Conservation (phyloP, 139 green algal genomes). For the Picochlorum sp. region DNA sequence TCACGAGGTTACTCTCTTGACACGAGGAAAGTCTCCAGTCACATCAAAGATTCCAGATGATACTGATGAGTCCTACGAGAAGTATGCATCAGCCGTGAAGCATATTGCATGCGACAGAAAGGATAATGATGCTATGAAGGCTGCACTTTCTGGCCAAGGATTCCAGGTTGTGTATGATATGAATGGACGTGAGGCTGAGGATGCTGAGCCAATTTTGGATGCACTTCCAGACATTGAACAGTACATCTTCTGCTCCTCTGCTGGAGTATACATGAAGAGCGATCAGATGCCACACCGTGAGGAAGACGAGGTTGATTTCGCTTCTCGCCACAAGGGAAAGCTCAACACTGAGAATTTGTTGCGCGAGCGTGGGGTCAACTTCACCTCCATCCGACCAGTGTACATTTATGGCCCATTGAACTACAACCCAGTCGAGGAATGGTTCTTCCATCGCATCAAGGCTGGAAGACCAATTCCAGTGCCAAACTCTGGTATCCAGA, state of each 20-base stretch:
- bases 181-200: constrained; percentile 83
- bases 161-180: constrained; percentile 98
- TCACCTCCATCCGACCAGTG: constrained; percentile 81
- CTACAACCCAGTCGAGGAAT: constrained; percentile 97
- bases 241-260: constrained; percentile 86
- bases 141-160: constrained; percentile 45
- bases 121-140: constrained; percentile 58
- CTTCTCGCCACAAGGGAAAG: constrained; percentile 95
- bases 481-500: constrained; percentile 77
- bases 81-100: constrained; percentile 65
- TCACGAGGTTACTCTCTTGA: constrained; percentile 91
- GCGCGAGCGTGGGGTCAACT: constrained; percentile 63
- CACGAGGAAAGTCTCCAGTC: constrained; percentile 82
- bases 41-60: constrained; percentile 85
- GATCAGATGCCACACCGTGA: constrained; percentile 89
- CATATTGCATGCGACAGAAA: constrained; percentile 86
- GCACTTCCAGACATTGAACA: constrained; percentile 60
- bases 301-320: constrained; percentile 79
- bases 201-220: constrained; percentile 69
- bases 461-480: constrained; percentile 83
- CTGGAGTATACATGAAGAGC: constrained; percentile 93
- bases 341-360: constrained; percentile 88
- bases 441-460: constrained; percentile 77
- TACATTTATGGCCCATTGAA: constrained; percentile 99
- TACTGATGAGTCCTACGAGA: constrained; percentile 59